Evolutionary conservation across 2,329 filamentous ascomycete genomes (phyloP).

Genomic region (Cladosporium sp.): DNA sequence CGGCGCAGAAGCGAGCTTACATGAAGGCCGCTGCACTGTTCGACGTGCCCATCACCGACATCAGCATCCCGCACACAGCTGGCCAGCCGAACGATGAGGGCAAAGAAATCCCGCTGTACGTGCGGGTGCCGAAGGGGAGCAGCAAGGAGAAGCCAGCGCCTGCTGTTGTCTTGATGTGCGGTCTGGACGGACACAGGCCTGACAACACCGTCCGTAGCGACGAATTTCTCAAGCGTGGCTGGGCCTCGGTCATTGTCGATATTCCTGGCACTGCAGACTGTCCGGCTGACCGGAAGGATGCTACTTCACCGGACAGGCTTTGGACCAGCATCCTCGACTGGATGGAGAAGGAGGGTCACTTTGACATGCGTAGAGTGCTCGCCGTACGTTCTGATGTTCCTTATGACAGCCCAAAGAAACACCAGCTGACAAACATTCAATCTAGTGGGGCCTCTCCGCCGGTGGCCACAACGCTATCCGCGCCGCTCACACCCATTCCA

Average conservation of each 20-base stretch:
- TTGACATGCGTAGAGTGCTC: constrained; percentile 55
- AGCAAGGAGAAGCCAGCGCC: constrained; percentile 36
- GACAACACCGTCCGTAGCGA: constrained; percentile 59
- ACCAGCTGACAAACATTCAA: background rate
- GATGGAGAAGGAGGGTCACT: constrained; percentile 48
- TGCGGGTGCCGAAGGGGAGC: constrained; percentile 32
- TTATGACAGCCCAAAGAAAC: background rate
- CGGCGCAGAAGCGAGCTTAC: constrained; percentile 35
- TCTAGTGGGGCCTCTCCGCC: constrained; percentile 38
- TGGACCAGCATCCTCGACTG: constrained; percentile 61
- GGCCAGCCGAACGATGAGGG: constrained; percentile 32
- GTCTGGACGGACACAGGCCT: constrained; percentile 59
- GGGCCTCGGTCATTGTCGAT: constrained; percentile 59
- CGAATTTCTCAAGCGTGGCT: constrained; percentile 60
- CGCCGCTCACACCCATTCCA: constrained; percentile 62
- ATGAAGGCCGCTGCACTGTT: constrained; percentile 33
- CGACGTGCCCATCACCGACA: constrained; percentile 35
- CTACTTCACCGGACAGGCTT: constrained; percentile 56
- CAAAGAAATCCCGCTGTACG: constrained; percentile 36
- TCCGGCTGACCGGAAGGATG: constrained; percentile 59
- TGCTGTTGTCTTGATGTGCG: constrained; percentile 55
- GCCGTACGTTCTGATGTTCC: constrained; percentile 40
- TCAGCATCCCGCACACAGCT: constrained; percentile 37
- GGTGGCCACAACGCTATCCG: constrained; percentile 65
- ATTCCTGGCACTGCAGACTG: constrained; percentile 66